A percentile compares a stretch with the other conserved stretches of the same genome.
Conservation (phyloP, 2,329 filamentous ascomycete genomes). For the Cladosporium sp. region DNA sequence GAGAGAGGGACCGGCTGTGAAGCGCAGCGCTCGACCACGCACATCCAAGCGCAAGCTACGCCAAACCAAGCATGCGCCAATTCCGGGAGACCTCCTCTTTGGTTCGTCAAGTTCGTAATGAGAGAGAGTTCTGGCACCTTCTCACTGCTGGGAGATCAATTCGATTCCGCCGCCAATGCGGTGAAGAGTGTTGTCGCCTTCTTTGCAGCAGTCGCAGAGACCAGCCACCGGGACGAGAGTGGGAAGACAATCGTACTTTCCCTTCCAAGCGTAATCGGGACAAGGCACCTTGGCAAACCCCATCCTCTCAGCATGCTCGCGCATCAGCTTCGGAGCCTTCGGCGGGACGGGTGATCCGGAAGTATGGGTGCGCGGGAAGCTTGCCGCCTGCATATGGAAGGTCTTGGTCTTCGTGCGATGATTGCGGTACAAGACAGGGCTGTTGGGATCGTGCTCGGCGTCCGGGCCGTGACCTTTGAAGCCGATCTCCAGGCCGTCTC, state of each 20-base stretch:
- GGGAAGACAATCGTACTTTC: neutral
- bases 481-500: conserved; percentile 31
- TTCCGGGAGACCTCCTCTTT: too few relatives aligned
- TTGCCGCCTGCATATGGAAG: conserved; percentile 3
- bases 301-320: conserved; percentile 3
- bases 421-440: conserved; percentile 6
- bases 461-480: conserved; percentile 29
- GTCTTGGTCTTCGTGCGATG: neutral
- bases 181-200: neutral
- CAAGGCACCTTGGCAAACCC: neutral
- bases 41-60: neutral
- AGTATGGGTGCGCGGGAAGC: neutral
- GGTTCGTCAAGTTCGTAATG: neutral
- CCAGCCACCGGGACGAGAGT: neutral
- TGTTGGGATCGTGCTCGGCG: conserved; percentile 22
- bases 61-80: neutral
- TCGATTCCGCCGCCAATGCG: conserved; percentile 6
- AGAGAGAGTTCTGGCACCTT: neutral
- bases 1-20: neutral
- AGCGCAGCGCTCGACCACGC: neutral
- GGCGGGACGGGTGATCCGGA: neutral
- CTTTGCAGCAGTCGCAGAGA: conserved; percentile 1
- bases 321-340: conserved; percentile 4
- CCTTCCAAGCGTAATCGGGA: neutral
- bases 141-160: neutral